Base-by-base conservation (phyloP, 352 stramenopile species). In the Globisporangium recalcitrans region DNA sequence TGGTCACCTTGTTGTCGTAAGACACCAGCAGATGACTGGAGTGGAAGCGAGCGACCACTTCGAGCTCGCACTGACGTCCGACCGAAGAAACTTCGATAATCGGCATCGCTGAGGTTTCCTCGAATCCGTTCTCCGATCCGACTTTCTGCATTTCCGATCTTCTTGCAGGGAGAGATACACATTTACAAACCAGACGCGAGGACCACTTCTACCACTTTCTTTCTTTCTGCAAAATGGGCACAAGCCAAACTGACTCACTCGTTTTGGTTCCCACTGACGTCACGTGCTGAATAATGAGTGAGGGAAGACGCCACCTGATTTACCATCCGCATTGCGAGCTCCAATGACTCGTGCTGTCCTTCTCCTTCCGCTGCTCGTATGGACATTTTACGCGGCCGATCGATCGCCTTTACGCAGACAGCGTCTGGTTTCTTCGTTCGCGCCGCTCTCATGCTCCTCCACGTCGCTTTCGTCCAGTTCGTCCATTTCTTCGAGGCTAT, bases 351-450 rank as follows among this genome's bases (percentile, higher is more conserved):
- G 9, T 16, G 34, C 27, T 31, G 2, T 31, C 2, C 27, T 6
- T 44, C 14, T 44, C 7, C 19, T 21, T n/a, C 9, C 19, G 7
- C 4, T 21, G 14, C 36, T 21, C 9, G 6, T 4, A n/a, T 42
- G 36, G 1, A 44, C 3, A 21, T 13, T 55, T 31, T 55, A 55
- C 49, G 49, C 14, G n/a, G 19, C 11, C 55, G 38, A 61, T 19
- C 38, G 55, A 21, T 61, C 19, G 24, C 55, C 38, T 49, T 61
- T 61, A 29, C 38, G 55, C 14, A 67, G 54, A 51, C 36, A 51
- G 24, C 24, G 32, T 16, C 52, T 54, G 54, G 54, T 58, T 42
- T 64, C 54, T 56, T 53, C 24, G 5, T 60, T 21, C 9, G 13
- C 24, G 32, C 42, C 38, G 21, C 5, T 2, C 36, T 6, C 36